Evolutionary conservation across 106 monocot species (phyloP), one percentile per base, ranked within the genome.

Genomic region (Allium cepa): DNA sequence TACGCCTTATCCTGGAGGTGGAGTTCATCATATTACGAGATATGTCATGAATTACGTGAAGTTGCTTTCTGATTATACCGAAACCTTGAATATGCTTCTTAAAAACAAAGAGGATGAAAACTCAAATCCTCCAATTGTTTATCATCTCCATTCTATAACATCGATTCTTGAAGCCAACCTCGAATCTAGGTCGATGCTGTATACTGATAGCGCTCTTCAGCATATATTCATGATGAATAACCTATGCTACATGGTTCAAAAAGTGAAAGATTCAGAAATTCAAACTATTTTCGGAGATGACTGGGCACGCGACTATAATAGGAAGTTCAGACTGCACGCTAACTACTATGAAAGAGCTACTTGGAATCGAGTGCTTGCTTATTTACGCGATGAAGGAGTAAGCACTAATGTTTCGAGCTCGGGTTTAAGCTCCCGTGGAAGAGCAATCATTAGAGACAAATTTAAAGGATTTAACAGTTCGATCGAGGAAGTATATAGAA

Each of bases 331-430:
- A 11, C 56, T 69, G 64, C 75, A 78, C 36, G 83, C 80, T 3
- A 60, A 60, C 69, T 59, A 27, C 49, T 93, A 86, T n/a, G 81
- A 88, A 70, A 81, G 88, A 51, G 73, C 62, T 10, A 76, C 93
- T 0, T 93, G 93, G 93, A 56, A 9, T 47, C 59, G 62, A 0
- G 77, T 93, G 6, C 88, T 93, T 13, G 47, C 53, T 7, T 72
- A 72, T 52, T 66, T 93, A 52, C 88, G 56, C 59, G 85, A 86
- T 18, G 88, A 86, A 7, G 93, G 93, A 3, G 53, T 86, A 7
- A 65, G 60, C 63, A 69, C 11, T 48, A 51, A 69, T 11, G 58
- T 59, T 17, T 63, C 79, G 12, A 69, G 47, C 46, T 28, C 28
- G 36, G 36, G 36, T 36, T 36, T 36, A 36, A 55, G 53, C 15